Percentiles rank a stretch among this genome's conserved stretches.
Evolutionary conservation across 169 alveolate species (phyloP).

Genomic region (Neospora caninum): DNA sequence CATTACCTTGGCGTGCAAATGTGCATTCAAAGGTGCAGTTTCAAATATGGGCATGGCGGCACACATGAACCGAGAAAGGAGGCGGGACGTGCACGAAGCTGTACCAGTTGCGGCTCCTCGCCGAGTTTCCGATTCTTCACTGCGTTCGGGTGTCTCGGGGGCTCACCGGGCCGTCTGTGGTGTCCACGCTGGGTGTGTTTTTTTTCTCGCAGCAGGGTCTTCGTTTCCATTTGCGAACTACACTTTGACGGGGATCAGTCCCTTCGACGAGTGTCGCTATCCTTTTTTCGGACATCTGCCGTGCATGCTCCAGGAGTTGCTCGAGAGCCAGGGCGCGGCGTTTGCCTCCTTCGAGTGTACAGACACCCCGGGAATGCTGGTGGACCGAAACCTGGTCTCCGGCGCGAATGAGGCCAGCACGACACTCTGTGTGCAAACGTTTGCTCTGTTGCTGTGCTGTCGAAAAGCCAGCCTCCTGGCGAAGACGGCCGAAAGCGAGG

Average conservation of each 20-base stretch:
- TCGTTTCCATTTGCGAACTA: neutral
- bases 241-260: constrained; percentile 10
- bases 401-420: constrained; percentile 47
- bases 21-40: too few relatives aligned
- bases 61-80: too few relatives aligned
- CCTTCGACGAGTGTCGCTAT: constrained; percentile 37
- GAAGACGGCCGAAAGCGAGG: neutral
- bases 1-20: too few relatives aligned
- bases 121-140: too few relatives aligned
- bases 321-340: neutral
- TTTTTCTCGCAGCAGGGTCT: neutral
- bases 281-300: constrained; percentile 29
- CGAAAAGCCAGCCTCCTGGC: constrained; percentile 10
- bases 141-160: too few relatives aligned
- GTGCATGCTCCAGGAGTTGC: constrained; percentile 37
- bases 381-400: constrained; percentile 56
- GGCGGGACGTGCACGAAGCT: too few relatives aligned
- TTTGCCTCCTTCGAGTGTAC: neutral
- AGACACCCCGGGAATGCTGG: constrained; percentile 40
- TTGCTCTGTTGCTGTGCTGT: constrained; percentile 55
- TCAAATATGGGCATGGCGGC: too few relatives aligned
- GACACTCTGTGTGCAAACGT: constrained; percentile 36
- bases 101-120: too few relatives aligned
- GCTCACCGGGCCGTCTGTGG: too few relatives aligned
- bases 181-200: too few relatives aligned